Percentiles rank a stretch among this genome's conserved stretches.
Conservation (phyloP, 345 rosid species). For the Alliaria petiolata region DNA sequence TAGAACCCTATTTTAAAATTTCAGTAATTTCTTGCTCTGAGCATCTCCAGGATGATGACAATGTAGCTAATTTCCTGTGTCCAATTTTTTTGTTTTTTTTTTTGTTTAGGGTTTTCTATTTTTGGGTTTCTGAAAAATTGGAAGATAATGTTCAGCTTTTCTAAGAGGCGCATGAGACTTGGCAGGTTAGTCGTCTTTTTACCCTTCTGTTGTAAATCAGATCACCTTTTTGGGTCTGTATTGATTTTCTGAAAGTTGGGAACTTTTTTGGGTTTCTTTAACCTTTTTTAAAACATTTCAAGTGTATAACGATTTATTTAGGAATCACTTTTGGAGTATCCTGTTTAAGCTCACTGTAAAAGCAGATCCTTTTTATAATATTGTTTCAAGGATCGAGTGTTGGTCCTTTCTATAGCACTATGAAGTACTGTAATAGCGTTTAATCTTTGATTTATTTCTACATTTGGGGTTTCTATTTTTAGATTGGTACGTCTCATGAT, state of each 20-base stretch:
- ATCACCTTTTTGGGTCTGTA: constrained; percentile 10
- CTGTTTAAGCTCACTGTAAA: constrained; percentile 24
- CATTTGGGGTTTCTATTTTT: constrained; percentile 18
- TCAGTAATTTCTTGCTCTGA: not conserved
- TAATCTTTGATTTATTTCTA: not conserved
- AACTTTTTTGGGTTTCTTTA: constrained; percentile 4
- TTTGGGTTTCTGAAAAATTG: constrained; percentile 11
- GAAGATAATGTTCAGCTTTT: constrained; percentile 71
- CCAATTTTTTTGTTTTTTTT: too few relatives aligned
- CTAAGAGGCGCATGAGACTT: constrained; percentile 85
- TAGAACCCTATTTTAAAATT: not conserved
- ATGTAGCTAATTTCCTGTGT: constrained; percentile 15
- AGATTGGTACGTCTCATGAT: not conserved
- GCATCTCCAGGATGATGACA: constrained; percentile 18
- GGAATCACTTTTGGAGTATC: constrained; percentile 13
- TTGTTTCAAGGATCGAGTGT: not conserved
- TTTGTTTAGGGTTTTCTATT: constrained; percentile 14
- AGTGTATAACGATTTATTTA: not conserved
- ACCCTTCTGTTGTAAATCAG: not conserved
- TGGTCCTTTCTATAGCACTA: constrained; percentile 4
- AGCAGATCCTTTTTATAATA: constrained; percentile 20
- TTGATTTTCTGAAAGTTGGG: constrained; percentile 7
- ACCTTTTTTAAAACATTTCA: not conserved
- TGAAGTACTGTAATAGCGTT: not conserved
- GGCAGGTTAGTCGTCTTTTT: constrained; percentile 59